These are phyloP conservation scores for Spizellomyces punctatus DNA, from an alignment of 192 early-diverging fungal genomes.

Conservation along the genomic window DNA sequence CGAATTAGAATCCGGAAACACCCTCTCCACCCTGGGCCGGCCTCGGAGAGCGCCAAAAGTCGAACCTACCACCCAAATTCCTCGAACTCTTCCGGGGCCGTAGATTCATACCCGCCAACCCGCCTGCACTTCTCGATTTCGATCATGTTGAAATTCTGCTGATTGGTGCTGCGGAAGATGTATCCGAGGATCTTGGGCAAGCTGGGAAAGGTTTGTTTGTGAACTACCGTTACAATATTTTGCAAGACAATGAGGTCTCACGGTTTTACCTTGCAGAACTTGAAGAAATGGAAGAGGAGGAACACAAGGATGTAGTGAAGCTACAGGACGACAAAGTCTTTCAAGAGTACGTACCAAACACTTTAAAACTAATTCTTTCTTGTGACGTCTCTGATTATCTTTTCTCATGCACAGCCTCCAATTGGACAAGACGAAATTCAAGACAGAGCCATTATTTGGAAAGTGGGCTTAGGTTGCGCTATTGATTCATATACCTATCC, in stretches of 20 bases:
- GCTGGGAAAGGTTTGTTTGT: conserved; percentile 25
- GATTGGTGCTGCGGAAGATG: conserved; percentile 43
- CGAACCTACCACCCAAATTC: conserved; percentile 24
- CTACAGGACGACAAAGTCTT: conserved; percentile 38
- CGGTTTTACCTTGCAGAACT: conserved; percentile 4
- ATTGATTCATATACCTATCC: too few species aligned
- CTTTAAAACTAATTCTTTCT: background rate
- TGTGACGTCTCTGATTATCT: background rate
- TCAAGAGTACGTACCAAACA: conserved; percentile 18
- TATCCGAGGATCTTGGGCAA: conserved; percentile 37
- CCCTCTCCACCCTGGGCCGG: conserved; percentile 12
- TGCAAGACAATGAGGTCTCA: background rate
- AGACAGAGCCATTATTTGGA: conserved; percentile 24
- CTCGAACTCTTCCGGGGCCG: conserved; percentile 25
- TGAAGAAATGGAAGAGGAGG: conserved; percentile 37
- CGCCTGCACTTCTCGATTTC: conserved; percentile 39
- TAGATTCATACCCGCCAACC: conserved; percentile 36
- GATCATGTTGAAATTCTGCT: conserved; percentile 39
- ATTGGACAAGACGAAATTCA: conserved; percentile 22
- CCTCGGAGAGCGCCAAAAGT: conserved; percentile 5
- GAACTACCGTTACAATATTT: background rate
- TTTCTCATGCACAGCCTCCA: background rate
- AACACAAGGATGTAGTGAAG: conserved; percentile 25
- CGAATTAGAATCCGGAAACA: conserved; percentile 14
- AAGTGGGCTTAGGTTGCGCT: conserved; percentile 7